Evolutionary conservation across 1,284 basidiomycete species (phyloP).

Genomic region (Megacollybia platyphylla): DNA sequence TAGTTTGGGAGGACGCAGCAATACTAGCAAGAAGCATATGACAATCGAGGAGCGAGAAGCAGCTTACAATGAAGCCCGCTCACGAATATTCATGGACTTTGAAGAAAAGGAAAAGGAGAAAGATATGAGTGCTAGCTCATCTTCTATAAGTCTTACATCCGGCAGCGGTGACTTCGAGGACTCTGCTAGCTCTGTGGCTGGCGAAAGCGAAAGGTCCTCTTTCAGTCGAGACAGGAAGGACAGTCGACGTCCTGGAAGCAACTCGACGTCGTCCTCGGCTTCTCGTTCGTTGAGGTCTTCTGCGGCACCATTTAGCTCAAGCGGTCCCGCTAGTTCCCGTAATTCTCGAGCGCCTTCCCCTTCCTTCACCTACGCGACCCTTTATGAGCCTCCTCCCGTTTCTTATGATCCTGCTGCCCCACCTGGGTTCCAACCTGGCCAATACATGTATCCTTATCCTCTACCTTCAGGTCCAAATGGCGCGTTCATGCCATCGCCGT

Average conservation of each 20-base stretch:
- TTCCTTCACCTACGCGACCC: conserved; percentile 54
- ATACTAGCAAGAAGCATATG: conserved; percentile 24
- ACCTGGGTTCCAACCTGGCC: conserved; percentile 21
- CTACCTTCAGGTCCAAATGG: conserved; percentile 19
- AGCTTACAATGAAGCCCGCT: conserved; percentile 71
- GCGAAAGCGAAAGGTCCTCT: conserved; percentile 68
- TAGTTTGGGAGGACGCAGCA: conserved; percentile 58
- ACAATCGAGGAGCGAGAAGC: conserved; percentile 42
- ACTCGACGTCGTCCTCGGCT: conserved; percentile 37
- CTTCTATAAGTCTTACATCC: conserved; percentile 54
- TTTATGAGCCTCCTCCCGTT: conserved; percentile 47
- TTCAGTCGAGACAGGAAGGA: conserved; percentile 41
- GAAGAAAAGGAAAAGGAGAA: conserved; percentile 64
- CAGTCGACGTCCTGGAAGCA: conserved; percentile 25
- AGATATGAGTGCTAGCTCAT: conserved; percentile 64
- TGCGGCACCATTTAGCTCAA: conserved; percentile 34
- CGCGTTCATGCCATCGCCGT: conserved; percentile 11
- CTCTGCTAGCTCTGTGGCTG: conserved; percentile 57
- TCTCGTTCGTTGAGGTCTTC: conserved; percentile 42
- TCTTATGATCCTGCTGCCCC: conserved; percentile 34
- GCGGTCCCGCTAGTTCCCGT: conserved; percentile 45
- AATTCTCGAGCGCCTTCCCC: conserved; percentile 63
- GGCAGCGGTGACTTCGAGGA: conserved; percentile 51
- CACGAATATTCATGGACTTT: conserved; percentile 73
- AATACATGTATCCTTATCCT: conserved; percentile 23